Base-by-base conservation (phyloP, 441 rosid genomes). In the Daphne laureola region DNA sequence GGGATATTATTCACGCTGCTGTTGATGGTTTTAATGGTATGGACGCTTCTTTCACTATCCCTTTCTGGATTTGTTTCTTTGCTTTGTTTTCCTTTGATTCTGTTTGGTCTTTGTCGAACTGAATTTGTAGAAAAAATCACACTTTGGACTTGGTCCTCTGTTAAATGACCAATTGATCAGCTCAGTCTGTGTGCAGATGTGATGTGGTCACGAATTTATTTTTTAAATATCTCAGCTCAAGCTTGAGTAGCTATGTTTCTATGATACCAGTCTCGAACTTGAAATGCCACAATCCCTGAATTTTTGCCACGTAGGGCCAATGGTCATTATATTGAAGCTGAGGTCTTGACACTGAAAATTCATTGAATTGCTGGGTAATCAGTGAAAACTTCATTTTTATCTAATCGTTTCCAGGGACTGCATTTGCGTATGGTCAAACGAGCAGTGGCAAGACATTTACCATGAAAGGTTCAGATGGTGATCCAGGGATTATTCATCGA, bases 361-460 rank as follows among this genome's bases (percentile, higher is more conserved):
- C 38, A 31, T 6, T 7, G 11, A 31, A 31, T 31, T 31, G 6
- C 23, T 38, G 53, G 7, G 35, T 17, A 0, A 46, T 21, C 49
- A 4, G 14, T 8, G 9, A 36, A 11, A 14, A 47, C 21, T 57
- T 46, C 17, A 17, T 46, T 46, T 8, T 35, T 48, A 35, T 9
- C 11, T 6, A 26, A 45, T 45, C 41, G 8, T 54, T 48, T 50
- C 8, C 52, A 88, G 98, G 95, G 49, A 86, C 96, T 55, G 95
- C 81, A 42, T 91, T 91, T 84, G 98, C 95, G 12, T 88, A 91
- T 66, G 98, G 98, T 53, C 98, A 88, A 69, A 91, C 98, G 11
- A 91, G 95, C 76, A 91, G 98, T 67, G 98, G 98, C 23, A 91
- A 91, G 68, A 88, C 98, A 14, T 91, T 82, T 63, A 91, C 96